phyloP scores from a whole-genome alignment of 2,329 filamentous ascomycete species.

The Pyricularia sp. region DNA sequence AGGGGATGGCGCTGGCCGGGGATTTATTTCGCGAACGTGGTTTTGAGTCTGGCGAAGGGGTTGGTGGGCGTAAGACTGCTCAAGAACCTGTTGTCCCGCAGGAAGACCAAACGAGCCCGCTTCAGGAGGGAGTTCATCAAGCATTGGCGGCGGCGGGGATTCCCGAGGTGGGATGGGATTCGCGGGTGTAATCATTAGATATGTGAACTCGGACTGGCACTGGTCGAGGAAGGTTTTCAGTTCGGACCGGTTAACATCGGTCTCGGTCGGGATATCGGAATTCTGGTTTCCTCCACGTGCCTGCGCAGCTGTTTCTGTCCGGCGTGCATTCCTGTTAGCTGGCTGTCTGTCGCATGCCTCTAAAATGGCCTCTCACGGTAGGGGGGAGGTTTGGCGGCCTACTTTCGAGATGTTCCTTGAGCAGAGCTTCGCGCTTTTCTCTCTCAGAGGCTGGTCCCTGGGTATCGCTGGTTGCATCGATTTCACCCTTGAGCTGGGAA shows the following conservation, averaged over 20 bases:
- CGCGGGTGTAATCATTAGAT: conserved; percentile 58
- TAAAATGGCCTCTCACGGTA: not conserved
- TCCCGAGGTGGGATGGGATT: conserved; percentile 58
- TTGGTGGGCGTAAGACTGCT: conserved; percentile 13
- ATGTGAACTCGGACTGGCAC: conserved; percentile 57
- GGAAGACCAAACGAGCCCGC: conserved; percentile 39
- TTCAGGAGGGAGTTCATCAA: conserved; percentile 47
- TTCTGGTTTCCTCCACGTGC: not conserved
- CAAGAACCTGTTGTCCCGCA: conserved; percentile 29
- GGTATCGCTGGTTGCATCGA: conserved; percentile 23
- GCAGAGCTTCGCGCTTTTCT: conserved; percentile 43
- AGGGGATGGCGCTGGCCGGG: conserved; percentile 42
- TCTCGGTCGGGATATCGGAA: not conserved
- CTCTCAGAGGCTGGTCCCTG: conserved; percentile 23
- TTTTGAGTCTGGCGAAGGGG: conserved; percentile 30
- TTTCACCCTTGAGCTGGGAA: conserved; percentile 51
- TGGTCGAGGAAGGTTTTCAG: conserved; percentile 55
- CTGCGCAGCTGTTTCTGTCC: not conserved
- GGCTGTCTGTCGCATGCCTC: not conserved
- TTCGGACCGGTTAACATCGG: conserved; percentile 21
- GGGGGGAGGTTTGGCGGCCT: conserved; percentile 17
- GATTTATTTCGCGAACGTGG: conserved; percentile 42
- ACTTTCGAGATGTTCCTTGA: conserved; percentile 50
- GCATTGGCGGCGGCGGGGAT: conserved; percentile 46
- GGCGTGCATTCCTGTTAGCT: not conserved